A percentile compares a stretch with the other conserved stretches of the same genome.
Conservation (phyloP, 345 rosid species). For the Aegle marmelos region DNA sequence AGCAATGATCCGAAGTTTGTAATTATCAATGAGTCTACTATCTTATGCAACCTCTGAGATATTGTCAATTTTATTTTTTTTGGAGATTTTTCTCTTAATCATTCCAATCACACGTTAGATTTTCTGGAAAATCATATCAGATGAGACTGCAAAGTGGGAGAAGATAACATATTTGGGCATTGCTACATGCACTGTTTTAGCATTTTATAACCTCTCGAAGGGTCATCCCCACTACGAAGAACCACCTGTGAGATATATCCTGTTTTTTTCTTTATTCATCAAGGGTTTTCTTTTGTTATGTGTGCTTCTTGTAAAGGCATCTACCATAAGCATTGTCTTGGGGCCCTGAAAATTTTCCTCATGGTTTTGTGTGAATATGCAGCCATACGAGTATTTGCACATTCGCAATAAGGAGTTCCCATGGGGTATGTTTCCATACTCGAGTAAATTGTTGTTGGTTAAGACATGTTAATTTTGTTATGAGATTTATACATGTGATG, state of each 20-base stretch:
- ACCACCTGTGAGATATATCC: constrained; percentile 64
- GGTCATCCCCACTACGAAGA: constrained; percentile 91
- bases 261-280: neutral
- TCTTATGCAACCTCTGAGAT: neutral
- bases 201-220: constrained; percentile 53
- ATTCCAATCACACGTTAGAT: neutral
- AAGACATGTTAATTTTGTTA: neutral
- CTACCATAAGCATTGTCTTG: neutral
- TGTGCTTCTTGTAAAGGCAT: neutral
- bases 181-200: constrained; percentile 59
- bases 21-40: neutral
- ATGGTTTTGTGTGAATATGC: constrained; percentile 16
- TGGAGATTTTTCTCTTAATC: neutral
- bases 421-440: constrained; percentile 67
- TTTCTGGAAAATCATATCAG: constrained; percentile 28
- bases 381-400: constrained; percentile 86
- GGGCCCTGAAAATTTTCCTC: constrained; percentile 1
- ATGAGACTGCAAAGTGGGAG: constrained; percentile 90
- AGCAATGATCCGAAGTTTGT: neutral
- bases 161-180: constrained; percentile 78
- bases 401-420: constrained; percentile 98
- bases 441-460: neutral
- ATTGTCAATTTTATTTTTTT: neutral
- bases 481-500: neutral
- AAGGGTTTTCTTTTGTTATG: neutral